A percentile compares a stretch with the other conserved stretches of the same genome.
Evolutionary conservation across 2,329 filamentous ascomycete species (phyloP).

Genomic region (Colletotrichum eleusines): DNA sequence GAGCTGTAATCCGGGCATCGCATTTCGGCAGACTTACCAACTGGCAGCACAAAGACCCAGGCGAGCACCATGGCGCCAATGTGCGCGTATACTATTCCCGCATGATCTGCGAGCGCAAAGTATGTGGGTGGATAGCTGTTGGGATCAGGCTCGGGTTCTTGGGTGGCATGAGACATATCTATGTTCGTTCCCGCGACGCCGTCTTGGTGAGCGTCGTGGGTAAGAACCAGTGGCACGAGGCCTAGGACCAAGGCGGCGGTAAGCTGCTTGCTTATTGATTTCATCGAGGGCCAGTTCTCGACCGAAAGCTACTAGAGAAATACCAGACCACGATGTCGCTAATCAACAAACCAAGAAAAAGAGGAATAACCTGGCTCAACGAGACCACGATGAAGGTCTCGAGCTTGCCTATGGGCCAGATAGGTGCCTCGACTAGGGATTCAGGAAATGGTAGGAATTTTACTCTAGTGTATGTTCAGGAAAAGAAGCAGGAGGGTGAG

Average conservation of each 20-base stretch:
- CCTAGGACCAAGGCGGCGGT: constrained; percentile 2
- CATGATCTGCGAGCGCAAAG: constrained; percentile 67
- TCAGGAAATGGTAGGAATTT: too few relatives aligned
- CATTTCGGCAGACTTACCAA: constrained; percentile 65
- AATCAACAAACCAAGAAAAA: background rate
- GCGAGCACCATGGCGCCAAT: constrained; percentile 76
- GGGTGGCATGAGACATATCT: constrained; percentile 35
- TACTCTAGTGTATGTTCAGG: background rate
- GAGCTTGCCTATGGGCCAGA: background rate
- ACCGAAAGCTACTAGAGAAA: background rate
- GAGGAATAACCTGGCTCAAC: background rate
- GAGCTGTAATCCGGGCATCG: constrained; percentile 3
- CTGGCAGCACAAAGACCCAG: constrained; percentile 80
- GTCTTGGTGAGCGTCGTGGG: constrained; percentile 43
- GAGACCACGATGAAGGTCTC: background rate
- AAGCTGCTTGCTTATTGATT: background rate
- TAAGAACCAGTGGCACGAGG: constrained; percentile 26
- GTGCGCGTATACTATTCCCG: constrained; percentile 73
- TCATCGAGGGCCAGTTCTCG: constrained; percentile 6
- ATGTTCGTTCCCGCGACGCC: constrained; percentile 38
- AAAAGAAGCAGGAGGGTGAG: background rate
- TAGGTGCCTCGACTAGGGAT: background rate
- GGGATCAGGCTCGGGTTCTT: constrained; percentile 37
- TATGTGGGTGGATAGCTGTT: constrained; percentile 64
- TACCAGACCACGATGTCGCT: background rate